Evolutionary conservation across 768 basidiomycete genomes (phyloP), one percentile per base, ranked within the genome.

Genomic region (Phlebiopsis gigantea): DNA sequence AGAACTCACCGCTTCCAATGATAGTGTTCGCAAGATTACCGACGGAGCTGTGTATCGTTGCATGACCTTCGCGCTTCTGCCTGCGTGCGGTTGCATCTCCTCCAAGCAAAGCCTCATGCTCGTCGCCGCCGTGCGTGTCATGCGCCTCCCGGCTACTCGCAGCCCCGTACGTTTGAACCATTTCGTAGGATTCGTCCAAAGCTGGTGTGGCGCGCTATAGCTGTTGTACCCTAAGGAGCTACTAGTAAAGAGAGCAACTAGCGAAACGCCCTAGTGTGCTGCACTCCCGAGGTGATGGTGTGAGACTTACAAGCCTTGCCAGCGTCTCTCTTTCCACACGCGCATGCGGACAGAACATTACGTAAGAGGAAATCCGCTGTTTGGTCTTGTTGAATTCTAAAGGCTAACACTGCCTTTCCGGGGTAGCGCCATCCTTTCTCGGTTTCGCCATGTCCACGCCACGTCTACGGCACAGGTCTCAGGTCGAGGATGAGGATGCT

Each of bases 21-120:
- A 95, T 93, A 0, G 94, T 97, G 63, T 97, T 97, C 24, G 84
- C 75, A 43, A 97, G 73, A 66, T 93, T 93, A 62, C 88, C 85
- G 51, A 90, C 77, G 49, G 83, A 84, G 61, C 88, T 88, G 19
- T 76, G 61, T 25, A 93, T 69, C 43, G 73, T 81, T 10, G 90
- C 92, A 69, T 81, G 82, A 0, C 92, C 92, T 19, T 88, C 87
- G 55, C 60, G 69, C 49, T 65, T 63, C 25, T 57, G 64, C 50
- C 58, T 58, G 12, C 34, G 34, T 39, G 68, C 59, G 44, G 68
- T 68, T 46, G 73, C 69, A 46, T 71, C 78, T 17, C 52, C 59
- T 39, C 80, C 81, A 31, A 92, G 75, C 55, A 92, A 72, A 12
- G 87, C 79, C 66, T 81, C 82, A 44, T 69, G 69, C 69, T 90